phyloP scores from a whole-genome alignment of 768 basidiomycete species.

The Mycena pura region DNA sequence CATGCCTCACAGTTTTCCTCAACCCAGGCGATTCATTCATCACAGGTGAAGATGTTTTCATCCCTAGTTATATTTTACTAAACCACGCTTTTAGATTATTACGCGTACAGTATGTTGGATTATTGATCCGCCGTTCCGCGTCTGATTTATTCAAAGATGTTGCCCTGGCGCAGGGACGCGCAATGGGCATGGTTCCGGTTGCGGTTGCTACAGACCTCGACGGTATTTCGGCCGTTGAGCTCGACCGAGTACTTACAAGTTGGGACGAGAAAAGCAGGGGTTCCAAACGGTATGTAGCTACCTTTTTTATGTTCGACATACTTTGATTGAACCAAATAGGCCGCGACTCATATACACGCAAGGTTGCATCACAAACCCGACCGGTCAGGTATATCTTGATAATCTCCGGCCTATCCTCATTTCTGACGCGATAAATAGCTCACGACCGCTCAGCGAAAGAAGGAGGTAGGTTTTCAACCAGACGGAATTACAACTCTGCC shows the following conservation, averaged over 20 bases:
- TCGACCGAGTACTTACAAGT: constrained; percentile 55
- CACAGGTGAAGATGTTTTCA: constrained; percentile 19
- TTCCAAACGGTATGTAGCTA: constrained; percentile 46
- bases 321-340: constrained; percentile 28
- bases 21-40: constrained; percentile 4
- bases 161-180: constrained; percentile 14
- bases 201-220: constrained; percentile 61
- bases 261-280: constrained; percentile 61
- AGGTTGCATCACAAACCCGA: constrained; percentile 70
- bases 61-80: constrained; percentile 44
- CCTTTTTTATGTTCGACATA: background rate
- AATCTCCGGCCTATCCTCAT: background rate
- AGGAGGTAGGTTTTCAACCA: constrained; percentile 30
- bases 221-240: constrained; percentile 57
- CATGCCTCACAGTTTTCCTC: constrained; percentile 14
- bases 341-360: constrained; percentile 63
- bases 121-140: constrained; percentile 32
- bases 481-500: constrained; percentile 54
- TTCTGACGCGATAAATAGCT: constrained; percentile 5
- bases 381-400: constrained; percentile 50
- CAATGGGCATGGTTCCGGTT: constrained; percentile 41
- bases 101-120: constrained; percentile 44
- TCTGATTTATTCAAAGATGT: constrained; percentile 52
- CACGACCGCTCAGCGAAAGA: constrained; percentile 17
- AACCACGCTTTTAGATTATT: constrained; percentile 41